These are phyloP conservation scores for Acanthamoeba culbertsoni DNA, from an alignment of 208 protist species.

Conservation along the genomic window DNA sequence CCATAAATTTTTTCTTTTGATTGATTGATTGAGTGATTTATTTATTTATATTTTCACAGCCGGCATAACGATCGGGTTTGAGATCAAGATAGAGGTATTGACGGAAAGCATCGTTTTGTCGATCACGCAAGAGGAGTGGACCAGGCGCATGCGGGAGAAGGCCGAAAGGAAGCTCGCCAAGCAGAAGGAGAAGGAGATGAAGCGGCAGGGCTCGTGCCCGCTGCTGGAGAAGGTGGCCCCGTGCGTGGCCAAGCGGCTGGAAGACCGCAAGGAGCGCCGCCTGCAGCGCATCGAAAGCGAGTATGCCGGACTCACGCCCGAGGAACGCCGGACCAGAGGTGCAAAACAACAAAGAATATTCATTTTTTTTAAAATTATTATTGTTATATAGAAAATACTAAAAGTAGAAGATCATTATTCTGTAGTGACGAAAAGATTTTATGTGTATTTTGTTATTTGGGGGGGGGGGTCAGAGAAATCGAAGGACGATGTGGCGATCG, in stretches of 20 bases:
- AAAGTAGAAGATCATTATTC: no score
- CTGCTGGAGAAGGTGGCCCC: background rate
- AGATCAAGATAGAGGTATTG: background rate
- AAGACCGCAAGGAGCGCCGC: background rate
- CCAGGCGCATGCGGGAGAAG: background rate
- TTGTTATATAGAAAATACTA: no score
- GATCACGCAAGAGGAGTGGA: slow-evolving; percentile 3
- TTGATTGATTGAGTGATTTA: background rate
- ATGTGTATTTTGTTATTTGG: background rate
- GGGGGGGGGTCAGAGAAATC: background rate
- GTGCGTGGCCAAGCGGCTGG: background rate
- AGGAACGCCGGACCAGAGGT: background rate
- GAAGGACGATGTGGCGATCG: background rate
- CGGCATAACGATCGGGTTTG: background rate
- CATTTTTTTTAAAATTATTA: background rate
- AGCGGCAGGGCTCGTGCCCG: background rate
- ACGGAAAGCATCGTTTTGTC: background rate
- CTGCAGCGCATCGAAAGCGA: background rate
- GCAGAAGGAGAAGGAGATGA: background rate
- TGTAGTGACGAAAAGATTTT: no score
- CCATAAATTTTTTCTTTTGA: background rate
- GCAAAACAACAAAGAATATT: background rate
- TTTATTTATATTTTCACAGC: background rate
- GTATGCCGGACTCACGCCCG: background rate
- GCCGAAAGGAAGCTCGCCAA: background rate